A percentile compares a stretch with the other conserved stretches of the same genome.
phyloP scores from a whole-genome alignment of 495 filamentous ascomycete genomes.

The Hypoxylon fragiforme region DNA sequence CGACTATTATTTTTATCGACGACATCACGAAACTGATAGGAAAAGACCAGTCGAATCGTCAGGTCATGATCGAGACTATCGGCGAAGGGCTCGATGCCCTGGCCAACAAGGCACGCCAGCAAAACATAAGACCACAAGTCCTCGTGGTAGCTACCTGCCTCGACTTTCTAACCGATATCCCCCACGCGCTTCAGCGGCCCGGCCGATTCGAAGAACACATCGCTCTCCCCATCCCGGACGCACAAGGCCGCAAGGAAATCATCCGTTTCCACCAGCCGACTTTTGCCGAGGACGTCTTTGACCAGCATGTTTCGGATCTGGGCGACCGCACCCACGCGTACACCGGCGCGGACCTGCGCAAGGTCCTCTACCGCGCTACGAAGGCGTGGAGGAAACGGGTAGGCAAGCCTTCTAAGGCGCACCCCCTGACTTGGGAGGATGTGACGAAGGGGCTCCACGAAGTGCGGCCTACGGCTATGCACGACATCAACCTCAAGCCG shows the following conservation, averaged over 20 bases:
- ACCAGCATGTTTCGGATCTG: conserved; percentile 46
- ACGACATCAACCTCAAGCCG: conserved; percentile 84
- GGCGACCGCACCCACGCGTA: conserved; percentile 59
- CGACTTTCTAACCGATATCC: conserved; percentile 72
- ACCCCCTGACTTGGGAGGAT: conserved; percentile 44
- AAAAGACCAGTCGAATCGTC: conserved; percentile 58
- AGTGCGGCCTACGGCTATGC: conserved; percentile 80
- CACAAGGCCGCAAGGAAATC: conserved; percentile 71
- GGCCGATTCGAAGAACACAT: conserved; percentile 72
- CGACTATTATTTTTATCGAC: conserved; percentile 83
- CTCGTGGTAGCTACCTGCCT: conserved; percentile 77
- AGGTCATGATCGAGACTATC: conserved; percentile 52
- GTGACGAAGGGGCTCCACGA: conserved; percentile 47
- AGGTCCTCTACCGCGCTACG: conserved; percentile 48
- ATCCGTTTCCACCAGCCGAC: conserved; percentile 55
- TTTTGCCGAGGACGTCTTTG: conserved; percentile 40
- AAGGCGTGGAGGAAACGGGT: conserved; percentile 33
- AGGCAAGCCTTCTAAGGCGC: conserved; percentile 11
- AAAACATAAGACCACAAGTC: conserved; percentile 45
- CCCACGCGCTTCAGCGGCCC: conserved; percentile 67
- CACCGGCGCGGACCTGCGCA: conserved; percentile 52
- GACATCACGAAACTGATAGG: conserved; percentile 75
- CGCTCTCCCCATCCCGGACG: conserved; percentile 79
- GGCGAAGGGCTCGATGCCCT: conserved; percentile 58
- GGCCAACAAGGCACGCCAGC: conserved; percentile 38